Percentiles rank a stretch among this genome's conserved stretches.
Evolutionary conservation across 768 basidiomycete species (phyloP).

Genomic region (Mycena indigotica): DNA sequence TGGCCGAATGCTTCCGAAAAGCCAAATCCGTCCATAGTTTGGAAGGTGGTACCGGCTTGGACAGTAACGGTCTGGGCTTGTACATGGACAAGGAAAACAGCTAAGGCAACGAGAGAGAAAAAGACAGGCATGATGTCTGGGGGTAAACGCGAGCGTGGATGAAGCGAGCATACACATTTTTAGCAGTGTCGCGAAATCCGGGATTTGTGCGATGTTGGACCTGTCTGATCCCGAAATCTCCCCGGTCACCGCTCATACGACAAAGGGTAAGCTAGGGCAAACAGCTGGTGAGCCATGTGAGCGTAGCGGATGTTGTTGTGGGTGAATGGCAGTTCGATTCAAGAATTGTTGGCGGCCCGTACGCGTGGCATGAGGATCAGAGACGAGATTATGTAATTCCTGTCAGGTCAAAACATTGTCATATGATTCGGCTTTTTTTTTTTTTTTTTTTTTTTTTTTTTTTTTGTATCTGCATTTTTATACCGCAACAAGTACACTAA

Average conservation of each 20-base stretch:
- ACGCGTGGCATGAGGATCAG: too few relatives aligned
- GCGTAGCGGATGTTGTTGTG: neutral
- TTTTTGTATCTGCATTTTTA: too few relatives aligned
- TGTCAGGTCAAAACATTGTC: too few relatives aligned
- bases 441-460: too few relatives aligned
- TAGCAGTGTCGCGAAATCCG: neutral
- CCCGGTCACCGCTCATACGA: too few relatives aligned
- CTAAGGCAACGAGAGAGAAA: neutral
- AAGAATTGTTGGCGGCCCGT: too few relatives aligned
- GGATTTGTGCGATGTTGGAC: neutral
- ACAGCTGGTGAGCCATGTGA: neutral
- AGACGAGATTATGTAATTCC: too few relatives aligned
- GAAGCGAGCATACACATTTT: neutral
- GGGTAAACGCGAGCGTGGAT: neutral
- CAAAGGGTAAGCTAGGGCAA: too few relatives aligned
- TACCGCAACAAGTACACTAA: too few relatives aligned
- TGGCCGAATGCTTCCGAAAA: constrained; percentile 16
- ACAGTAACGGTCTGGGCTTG: constrained; percentile 8
- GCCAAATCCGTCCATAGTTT: constrained; percentile 19
- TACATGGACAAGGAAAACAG: neutral
- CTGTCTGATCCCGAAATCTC: too few relatives aligned
- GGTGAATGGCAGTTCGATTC: too few relatives aligned
- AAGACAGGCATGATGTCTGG: neutral
- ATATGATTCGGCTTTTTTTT: too few relatives aligned
- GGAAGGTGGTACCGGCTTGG: constrained; percentile 8